phyloP scores from a whole-genome alignment of 345 rosid species.

The Citrus glauca region DNA sequence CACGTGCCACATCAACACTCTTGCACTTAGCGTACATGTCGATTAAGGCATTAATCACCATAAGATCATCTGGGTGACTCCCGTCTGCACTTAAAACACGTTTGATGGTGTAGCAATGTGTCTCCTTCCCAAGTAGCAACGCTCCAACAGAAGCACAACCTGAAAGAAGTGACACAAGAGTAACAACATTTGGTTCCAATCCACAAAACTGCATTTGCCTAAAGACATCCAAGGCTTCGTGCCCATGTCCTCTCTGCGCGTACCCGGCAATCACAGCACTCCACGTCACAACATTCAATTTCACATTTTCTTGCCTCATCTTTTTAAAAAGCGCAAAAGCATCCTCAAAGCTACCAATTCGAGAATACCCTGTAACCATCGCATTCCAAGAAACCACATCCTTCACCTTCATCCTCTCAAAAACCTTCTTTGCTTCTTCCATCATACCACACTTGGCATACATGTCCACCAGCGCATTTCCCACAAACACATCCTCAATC shows the following conservation, averaged over 20 bases:
- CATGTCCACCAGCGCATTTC: constrained; percentile 76
- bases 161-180: constrained; percentile 74
- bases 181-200: constrained; percentile 58
- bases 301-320: constrained; percentile 58
- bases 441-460: constrained; percentile 79
- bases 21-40: constrained; percentile 85
- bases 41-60: constrained; percentile 62
- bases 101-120: constrained; percentile 67
- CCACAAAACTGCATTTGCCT: constrained; percentile 59
- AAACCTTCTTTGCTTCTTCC: constrained; percentile 54
- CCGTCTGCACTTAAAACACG: constrained; percentile 32
- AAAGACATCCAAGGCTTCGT: constrained; percentile 62
- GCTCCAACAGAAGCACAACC: constrained; percentile 78
- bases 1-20: constrained; percentile 31
- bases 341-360: constrained; percentile 58
- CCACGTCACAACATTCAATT: constrained; percentile 79
- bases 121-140: constrained; percentile 68
- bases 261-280: constrained; percentile 85
- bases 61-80: constrained; percentile 38
- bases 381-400: constrained; percentile 91
- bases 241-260: constrained; percentile 69
- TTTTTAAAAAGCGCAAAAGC: constrained; percentile 53
- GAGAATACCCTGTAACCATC: constrained; percentile 84
- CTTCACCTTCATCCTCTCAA: constrained; percentile 47
- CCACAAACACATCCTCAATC: constrained; percentile 59